Percentiles rank a stretch among this genome's conserved stretches.
Evolutionary conservation across 257 asterid species (phyloP).

Genomic region (Ajuga chamaepitys): DNA sequence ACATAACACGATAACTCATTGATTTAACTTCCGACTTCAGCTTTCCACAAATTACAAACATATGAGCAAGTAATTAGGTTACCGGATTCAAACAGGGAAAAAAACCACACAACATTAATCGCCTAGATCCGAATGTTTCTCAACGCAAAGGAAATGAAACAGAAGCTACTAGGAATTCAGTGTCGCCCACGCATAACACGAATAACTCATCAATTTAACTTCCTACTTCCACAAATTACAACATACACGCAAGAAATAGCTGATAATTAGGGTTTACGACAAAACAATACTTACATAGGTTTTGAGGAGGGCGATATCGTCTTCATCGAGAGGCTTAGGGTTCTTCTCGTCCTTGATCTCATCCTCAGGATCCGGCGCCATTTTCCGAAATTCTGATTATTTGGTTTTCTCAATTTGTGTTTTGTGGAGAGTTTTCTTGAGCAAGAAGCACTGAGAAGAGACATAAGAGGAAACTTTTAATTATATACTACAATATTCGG

Average conservation of each 20-base stretch:
- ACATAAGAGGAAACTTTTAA: too few species aligned
- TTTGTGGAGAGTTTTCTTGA: constrained; percentile 19
- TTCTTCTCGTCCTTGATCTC: constrained; percentile 95
- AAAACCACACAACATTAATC: too few species aligned
- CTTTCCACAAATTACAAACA: too few species aligned
- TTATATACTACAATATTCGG: too few species aligned
- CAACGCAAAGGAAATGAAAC: background rate
- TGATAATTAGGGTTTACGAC: constrained; percentile 28
- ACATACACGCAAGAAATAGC: background rate
- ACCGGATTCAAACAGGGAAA: too few species aligned
- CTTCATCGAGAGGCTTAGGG: constrained; percentile 85
- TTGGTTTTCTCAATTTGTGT: background rate
- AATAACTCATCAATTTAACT: background rate
- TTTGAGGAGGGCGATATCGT: constrained; percentile 88
- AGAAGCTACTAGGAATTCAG: background rate
- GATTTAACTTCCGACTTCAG: too few species aligned
- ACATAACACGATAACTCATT: too few species aligned
- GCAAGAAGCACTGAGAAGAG: constrained; percentile 16
- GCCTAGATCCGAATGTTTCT: too few species aligned
- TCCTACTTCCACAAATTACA: background rate
- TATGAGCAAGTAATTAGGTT: too few species aligned
- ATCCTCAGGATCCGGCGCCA: constrained; percentile 59
- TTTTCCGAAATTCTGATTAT: background rate
- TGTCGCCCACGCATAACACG: background rate
- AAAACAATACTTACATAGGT: constrained; percentile 42